phyloP scores from a whole-genome alignment of 495 filamentous ascomycete genomes.

The Talaromyces adpressus region DNA sequence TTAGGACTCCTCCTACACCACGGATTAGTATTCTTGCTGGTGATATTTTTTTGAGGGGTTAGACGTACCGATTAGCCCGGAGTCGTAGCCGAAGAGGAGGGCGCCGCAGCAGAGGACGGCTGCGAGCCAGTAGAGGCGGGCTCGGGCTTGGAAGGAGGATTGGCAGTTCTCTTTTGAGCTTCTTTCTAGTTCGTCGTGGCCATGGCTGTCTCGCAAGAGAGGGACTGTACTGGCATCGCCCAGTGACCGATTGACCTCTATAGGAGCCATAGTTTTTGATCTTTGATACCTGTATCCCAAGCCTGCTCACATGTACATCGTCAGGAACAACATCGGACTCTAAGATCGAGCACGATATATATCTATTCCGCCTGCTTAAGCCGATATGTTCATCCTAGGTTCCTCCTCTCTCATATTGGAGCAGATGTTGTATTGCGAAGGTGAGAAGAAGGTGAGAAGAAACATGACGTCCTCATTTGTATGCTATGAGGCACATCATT shows the following conservation, averaged over 20 bases:
- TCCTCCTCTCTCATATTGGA: no score
- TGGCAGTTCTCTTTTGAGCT: constrained; percentile 11
- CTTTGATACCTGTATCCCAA: neutral
- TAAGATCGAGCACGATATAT: neutral
- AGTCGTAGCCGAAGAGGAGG: constrained; percentile 38
- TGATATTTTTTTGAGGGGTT: neutral
- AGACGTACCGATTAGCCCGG: constrained; percentile 34
- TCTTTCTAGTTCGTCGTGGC: neutral
- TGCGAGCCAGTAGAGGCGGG: constrained; percentile 49
- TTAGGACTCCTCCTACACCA: constrained; percentile 36
- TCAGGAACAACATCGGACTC: neutral
- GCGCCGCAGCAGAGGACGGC: constrained; percentile 39
- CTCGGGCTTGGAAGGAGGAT: constrained; percentile 16
- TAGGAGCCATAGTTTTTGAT: neutral
- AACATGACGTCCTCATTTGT: neutral
- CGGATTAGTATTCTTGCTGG: neutral
- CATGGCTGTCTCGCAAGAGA: neutral
- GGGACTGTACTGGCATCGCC: neutral
- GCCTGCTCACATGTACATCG: neutral
- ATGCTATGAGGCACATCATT: neutral
- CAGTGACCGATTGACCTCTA: neutral
- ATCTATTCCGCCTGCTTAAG: no score
- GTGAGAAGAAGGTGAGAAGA: no score
- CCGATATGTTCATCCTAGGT: no score
- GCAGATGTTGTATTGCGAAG: no score